Evolutionary conservation across 2,329 filamentous ascomycete species (phyloP).

Genomic region (Dendrostoma leiphaemia): DNA sequence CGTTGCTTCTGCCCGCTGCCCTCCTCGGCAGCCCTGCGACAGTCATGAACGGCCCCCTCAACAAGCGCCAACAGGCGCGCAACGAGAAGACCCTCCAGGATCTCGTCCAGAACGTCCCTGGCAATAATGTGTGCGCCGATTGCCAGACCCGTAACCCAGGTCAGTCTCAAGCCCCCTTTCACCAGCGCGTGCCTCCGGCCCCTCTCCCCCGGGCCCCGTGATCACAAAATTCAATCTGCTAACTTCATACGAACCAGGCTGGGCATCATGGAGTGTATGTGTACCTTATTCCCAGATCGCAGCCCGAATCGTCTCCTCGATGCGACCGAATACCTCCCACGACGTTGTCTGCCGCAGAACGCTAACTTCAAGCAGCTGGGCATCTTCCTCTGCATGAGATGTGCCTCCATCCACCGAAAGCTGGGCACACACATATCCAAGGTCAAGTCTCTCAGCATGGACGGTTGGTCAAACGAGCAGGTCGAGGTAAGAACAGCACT

Average conservation of each 20-base stretch:
- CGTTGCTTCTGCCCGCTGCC: neutral
- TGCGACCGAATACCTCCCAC: neutral
- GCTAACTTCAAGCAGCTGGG: conserved; percentile 63
- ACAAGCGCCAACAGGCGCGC: conserved; percentile 96
- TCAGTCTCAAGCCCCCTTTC: conserved; percentile 43
- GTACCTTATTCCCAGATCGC: conserved; percentile 15
- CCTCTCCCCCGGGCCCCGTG: conserved; percentile 30
- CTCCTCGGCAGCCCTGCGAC: neutral
- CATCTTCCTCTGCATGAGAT: conserved; percentile 96
- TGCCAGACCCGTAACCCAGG: conserved; percentile 90
- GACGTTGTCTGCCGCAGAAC: neutral
- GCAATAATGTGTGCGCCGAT: conserved; percentile 93
- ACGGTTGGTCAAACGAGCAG: conserved; percentile 93
- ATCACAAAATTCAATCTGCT: neutral
- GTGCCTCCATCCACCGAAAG: conserved; percentile 91
- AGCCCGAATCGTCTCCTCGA: conserved; percentile 15
- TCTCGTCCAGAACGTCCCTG: conserved; percentile 75
- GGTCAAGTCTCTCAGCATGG: conserved; percentile 98
- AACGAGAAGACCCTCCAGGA: conserved; percentile 93
- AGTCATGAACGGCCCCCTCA: conserved; percentile 34
- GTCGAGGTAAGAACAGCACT: conserved; percentile 70
- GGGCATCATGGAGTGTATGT: conserved; percentile 95
- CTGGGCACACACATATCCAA: conserved; percentile 97
- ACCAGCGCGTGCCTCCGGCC: too few species aligned
- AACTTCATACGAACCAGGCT: conserved; percentile 53